These are phyloP conservation scores for Panicum hallii DNA, from an alignment of 202 grass and related monocot species.

Conservation along the genomic window DNA sequence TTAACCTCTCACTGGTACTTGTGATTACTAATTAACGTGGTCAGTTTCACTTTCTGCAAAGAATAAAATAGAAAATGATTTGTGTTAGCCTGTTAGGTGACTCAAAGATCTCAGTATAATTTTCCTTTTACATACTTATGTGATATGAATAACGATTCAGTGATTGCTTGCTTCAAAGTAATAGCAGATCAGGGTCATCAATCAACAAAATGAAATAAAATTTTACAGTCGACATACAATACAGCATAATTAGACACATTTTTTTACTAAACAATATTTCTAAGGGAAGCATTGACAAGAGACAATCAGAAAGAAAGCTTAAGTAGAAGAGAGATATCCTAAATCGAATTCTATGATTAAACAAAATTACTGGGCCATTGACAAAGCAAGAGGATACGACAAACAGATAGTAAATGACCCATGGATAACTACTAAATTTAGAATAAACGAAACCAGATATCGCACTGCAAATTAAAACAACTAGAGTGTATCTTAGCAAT, in stretches of 20 bases:
- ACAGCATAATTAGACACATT: background rate
- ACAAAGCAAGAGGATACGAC: background rate
- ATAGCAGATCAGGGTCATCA: conserved; percentile 11
- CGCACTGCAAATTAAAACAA: background rate
- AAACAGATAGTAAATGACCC: no score
- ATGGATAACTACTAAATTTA: no score
- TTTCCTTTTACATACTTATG: background rate
- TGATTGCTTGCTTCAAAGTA: background rate
- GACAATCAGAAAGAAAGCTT: background rate
- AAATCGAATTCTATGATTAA: background rate
- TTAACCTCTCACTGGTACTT: background rate
- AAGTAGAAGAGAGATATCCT: background rate
- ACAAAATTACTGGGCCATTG: background rate
- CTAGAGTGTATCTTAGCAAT: background rate
- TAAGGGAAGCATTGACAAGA: conserved; percentile 6
- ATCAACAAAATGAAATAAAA: background rate
- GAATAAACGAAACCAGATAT: background rate
- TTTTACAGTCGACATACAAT: background rate
- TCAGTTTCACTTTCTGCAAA: conserved; percentile 1
- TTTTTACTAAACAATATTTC: background rate
- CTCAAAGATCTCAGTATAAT: background rate
- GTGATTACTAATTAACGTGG: background rate
- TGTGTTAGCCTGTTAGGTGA: background rate
- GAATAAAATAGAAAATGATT: background rate
- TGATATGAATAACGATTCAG: conserved; percentile 3